phyloP scores from a whole-genome alignment of 2,329 filamentous ascomycete genomes.

The Phoma herbarum region DNA sequence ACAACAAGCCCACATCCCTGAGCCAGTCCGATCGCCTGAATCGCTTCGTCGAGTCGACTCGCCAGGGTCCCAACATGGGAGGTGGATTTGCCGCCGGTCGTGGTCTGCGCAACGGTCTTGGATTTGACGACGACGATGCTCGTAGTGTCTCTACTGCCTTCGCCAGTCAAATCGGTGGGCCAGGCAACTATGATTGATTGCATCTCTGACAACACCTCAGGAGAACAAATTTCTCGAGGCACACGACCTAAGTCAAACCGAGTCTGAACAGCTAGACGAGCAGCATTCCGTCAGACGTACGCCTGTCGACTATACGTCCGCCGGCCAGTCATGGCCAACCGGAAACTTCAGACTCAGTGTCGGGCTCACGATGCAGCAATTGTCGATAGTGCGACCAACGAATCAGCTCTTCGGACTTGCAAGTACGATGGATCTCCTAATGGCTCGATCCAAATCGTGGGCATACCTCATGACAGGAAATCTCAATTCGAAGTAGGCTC shows the following conservation, averaged over 20 bases:
- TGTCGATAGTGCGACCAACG: conserved; percentile 7
- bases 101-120: conserved; percentile 52
- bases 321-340: not conserved
- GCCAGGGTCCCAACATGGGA: conserved; percentile 63
- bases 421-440: not conserved
- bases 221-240: conserved; percentile 11
- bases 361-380: conserved; percentile 16
- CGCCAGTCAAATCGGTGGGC: conserved; percentile 89
- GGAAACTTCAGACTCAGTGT: conserved; percentile 5
- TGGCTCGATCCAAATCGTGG: not conserved
- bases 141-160: conserved; percentile 97
- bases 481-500: not conserved
- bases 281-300: conserved; percentile 5
- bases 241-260: conserved; percentile 8
- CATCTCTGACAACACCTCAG: conserved; percentile 12
- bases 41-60: conserved; percentile 89
- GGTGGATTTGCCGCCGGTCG: conserved; percentile 54
- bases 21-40: conserved; percentile 91
- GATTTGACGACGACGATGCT: conserved; percentile 83
- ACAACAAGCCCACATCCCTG: conserved; percentile 74
- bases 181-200: conserved; percentile 65
- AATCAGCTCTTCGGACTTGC: not conserved
- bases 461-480: not conserved
- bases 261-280: not conserved
- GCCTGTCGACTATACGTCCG: conserved; percentile 1